Evolutionary conservation across 2,329 filamentous ascomycete genomes (phyloP).

Genomic region (Aureobasidium sp.): DNA sequence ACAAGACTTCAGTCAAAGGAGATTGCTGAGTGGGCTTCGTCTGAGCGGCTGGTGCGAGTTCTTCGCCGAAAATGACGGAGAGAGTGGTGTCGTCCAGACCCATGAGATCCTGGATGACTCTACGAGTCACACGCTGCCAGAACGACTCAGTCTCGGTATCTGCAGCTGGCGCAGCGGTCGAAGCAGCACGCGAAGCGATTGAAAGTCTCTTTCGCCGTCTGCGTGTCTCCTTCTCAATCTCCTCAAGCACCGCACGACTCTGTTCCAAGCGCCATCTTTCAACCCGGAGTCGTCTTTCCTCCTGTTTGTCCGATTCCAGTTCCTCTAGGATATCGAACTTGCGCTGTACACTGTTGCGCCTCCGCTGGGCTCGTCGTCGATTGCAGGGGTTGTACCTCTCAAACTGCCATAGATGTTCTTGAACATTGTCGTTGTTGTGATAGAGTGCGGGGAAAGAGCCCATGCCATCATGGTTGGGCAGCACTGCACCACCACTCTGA

Average conservation of each 20-base stretch:
- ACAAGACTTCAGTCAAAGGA: conserved; percentile 23
- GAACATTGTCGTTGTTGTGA: conserved; percentile 53
- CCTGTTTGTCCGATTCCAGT: conserved; percentile 53
- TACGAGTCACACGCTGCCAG: conserved; percentile 74
- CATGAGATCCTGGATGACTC: conserved; percentile 81
- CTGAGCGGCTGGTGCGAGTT: conserved; percentile 46
- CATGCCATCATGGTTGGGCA: conserved; percentile 89
- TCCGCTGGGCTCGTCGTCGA: conserved; percentile 48
- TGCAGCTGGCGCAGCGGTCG: conserved; percentile 26
- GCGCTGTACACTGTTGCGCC: conserved; percentile 52
- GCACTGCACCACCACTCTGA: conserved; percentile 57
- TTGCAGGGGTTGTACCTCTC: conserved; percentile 70
- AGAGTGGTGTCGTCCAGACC: conserved; percentile 83
- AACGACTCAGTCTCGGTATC: conserved; percentile 57
- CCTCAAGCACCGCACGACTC: conserved; percentile 73
- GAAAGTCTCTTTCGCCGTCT: conserved; percentile 55
- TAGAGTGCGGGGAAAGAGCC: conserved; percentile 61
- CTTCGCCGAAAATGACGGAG: conserved; percentile 80
- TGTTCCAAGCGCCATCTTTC: conserved; percentile 91
- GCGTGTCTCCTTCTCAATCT: conserved; percentile 80
- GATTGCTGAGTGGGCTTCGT: conserved; percentile 28
- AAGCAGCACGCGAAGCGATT: conserved; percentile 32
- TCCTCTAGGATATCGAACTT: conserved; percentile 48
- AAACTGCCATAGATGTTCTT: conserved; percentile 84
- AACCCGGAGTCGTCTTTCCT: conserved; percentile 74